phyloP scores from a whole-genome alignment of 148 eudicot species.

The Camellia granthamiana region DNA sequence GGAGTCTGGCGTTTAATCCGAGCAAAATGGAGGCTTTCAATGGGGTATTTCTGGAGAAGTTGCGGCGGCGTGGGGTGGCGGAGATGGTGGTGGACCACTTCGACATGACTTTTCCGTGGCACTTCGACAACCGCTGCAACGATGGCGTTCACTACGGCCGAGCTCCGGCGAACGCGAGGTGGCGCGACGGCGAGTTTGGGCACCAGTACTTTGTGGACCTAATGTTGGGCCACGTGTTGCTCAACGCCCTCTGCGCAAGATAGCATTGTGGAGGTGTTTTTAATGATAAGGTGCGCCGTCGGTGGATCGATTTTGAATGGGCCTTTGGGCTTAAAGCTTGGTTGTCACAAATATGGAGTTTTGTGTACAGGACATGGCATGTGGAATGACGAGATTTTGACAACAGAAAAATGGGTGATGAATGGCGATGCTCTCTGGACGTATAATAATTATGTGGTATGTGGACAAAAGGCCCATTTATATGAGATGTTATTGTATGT shows the following conservation, averaged over 20 bases:
- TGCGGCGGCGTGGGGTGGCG: conserved; percentile 49
- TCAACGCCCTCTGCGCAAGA: conserved; percentile 64
- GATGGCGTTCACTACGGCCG: conserved; percentile 99
- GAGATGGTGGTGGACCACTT: conserved; percentile 75
- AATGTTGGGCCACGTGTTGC: conserved; percentile 88
- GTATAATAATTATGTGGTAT: too few relatives aligned
- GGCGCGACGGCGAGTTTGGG: conserved; percentile 93
- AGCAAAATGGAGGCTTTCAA: conserved; percentile 83
- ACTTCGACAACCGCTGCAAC: conserved; percentile 85
- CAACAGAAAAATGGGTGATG: too few relatives aligned
- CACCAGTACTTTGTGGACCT: conserved; percentile 97
- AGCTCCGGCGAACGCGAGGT: conserved; percentile 64
- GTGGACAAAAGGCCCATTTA: too few relatives aligned
- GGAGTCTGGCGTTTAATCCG: conserved; percentile 73
- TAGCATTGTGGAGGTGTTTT: conserved; percentile 2
- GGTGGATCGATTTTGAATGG: too few relatives aligned
- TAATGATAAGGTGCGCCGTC: background rate
- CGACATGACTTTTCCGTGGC: conserved; percentile 97
- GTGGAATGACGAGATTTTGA: conserved; percentile 18
- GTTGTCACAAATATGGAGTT: too few relatives aligned
- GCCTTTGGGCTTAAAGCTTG: too few relatives aligned
- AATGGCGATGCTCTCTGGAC: too few relatives aligned
- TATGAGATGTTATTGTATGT: too few relatives aligned
- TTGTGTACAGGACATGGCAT: background rate
- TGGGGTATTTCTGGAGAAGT: conserved; percentile 74